Conservation (phyloP, 352 stramenopile genomes). For the Globisporangium abappressorium region DNA sequence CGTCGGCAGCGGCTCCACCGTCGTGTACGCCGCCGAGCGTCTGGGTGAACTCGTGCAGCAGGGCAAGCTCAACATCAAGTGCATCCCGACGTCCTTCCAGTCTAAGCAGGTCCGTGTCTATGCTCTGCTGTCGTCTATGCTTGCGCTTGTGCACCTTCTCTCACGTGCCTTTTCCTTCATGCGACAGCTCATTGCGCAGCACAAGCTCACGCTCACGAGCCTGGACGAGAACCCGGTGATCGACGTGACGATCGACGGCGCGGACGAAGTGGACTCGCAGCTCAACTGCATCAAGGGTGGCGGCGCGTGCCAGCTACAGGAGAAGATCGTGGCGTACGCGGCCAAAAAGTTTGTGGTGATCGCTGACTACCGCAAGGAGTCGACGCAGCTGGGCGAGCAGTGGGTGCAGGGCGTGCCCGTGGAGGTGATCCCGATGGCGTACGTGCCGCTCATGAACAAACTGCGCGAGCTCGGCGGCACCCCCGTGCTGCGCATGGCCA, state of each 20-base stretch:
- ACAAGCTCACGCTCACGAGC: slow-evolving; percentile 77
- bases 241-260: slow-evolving; percentile 98
- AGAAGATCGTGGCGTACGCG: slow-evolving; percentile 93
- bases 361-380: slow-evolving; percentile 93
- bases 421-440: slow-evolving; percentile 97
- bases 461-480: slow-evolving; percentile 53
- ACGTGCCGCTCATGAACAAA: slow-evolving; percentile 91
- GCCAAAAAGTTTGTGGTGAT: slow-evolving; percentile 98
- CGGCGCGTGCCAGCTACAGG: slow-evolving; percentile 93
- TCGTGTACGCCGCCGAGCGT: slow-evolving; percentile 97
- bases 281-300: slow-evolving; percentile 99
- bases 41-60: slow-evolving; percentile 93
- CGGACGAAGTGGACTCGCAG: slow-evolving; percentile 96
- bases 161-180: not conserved
- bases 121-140: not conserved
- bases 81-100: slow-evolving; percentile 97
- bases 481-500: slow-evolving; percentile 78
- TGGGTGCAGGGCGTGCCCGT: slow-evolving; percentile 93
- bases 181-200: slow-evolving; percentile 81
- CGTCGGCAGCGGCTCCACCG: slow-evolving; percentile 97
- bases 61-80: slow-evolving; percentile 93
- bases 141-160: not conserved
- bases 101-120: slow-evolving; percentile 82
- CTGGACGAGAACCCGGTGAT: slow-evolving; percentile 86
- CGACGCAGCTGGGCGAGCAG: slow-evolving; percentile 76